Evolutionary conservation across 352 stramenopile species (phyloP).

Genomic region (Thalassiosira ordinaria): DNA sequence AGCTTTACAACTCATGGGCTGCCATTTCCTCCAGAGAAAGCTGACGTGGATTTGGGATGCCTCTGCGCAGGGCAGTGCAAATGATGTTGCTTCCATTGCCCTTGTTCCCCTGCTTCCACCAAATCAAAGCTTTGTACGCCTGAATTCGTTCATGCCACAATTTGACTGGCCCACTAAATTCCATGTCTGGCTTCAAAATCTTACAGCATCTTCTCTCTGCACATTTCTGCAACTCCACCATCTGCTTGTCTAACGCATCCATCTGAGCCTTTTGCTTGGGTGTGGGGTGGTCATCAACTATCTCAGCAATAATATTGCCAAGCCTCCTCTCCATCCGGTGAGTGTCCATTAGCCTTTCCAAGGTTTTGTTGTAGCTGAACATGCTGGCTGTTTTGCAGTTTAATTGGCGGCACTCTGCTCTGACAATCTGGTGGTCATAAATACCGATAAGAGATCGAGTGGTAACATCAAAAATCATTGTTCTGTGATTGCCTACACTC

Average conservation of each 20-base stretch:
- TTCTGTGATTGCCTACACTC: slow-evolving; percentile 26
- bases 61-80: background rate
- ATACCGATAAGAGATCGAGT: slow-evolving; percentile 18
- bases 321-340: background rate
- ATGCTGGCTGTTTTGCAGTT: slow-evolving; percentile 2
- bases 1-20: too few species aligned
- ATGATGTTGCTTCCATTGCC: slow-evolving; percentile 1
- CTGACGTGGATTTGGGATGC: background rate
- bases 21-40: too few species aligned
- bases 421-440: slow-evolving; percentile 7
- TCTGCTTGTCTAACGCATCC: slow-evolving; percentile 2
- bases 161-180: slow-evolving; percentile 10
- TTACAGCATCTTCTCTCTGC: slow-evolving; percentile 14
- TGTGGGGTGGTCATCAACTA: slow-evolving; percentile 11
- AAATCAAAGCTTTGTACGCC: slow-evolving; percentile 2
- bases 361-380: background rate
- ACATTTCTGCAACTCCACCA: slow-evolving; percentile 10
- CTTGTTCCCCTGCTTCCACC: slow-evolving; percentile 5
- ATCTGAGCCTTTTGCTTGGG: background rate
- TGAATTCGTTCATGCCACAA: slow-evolving; percentile 21
- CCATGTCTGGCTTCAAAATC: slow-evolving; percentile 12
- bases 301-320: background rate
- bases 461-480: slow-evolving; percentile 34
- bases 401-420: slow-evolving; percentile 8
- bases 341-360: slow-evolving; percentile 7